Evolutionary conservation across 1,284 basidiomycete species (phyloP), one percentile per base, ranked within the genome.

Genomic region (Papiliotrema nemorosa): DNA sequence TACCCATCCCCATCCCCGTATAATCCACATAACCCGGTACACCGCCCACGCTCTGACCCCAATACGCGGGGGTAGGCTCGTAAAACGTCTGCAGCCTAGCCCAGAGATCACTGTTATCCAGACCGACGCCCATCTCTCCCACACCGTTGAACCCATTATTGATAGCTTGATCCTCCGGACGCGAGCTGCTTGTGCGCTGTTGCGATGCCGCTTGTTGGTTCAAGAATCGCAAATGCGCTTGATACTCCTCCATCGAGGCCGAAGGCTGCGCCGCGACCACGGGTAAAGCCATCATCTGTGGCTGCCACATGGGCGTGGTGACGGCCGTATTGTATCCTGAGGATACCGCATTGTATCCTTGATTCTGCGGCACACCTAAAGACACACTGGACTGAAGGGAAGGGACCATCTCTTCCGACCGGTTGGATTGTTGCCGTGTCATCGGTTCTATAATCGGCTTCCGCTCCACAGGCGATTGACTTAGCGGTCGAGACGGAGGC

Each of bases 81-180:
- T 72, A 72, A 50, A 68, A 67, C 5, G 67, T 65, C 52, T 72
- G 70, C 5, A 72, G 54, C 29, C 64, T 54, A 21, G 61, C 62
- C 68, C 70, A 70, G 0, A 72, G 52, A 44, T 69, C 67, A 1
- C 55, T 54, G n/a, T 52, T 53, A 13, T 54, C 51, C 38, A 60
- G 44, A 31, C 18, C 21, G 29, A 7, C 35, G 14, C n/a, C 37
- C 18, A 37, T 9, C 26, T 44, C 24, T 5, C 3, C 25, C 27
- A 38, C 44, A 36, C 7, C 31, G 9, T 3, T n/a, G 9, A 22
- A 16, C 13, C 13, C 20, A 33, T 22, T 41, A 27, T 24, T 34
- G 40, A 20, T 18, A 6, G 25, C 25, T 9, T 33, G 10, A 9
- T 9, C 31, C 31, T 9, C 31, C 31, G 31, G 31, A 9, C 31